Conservation (phyloP, 2,329 filamentous ascomycete genomes). For the Mollisiaceae sp. region DNA sequence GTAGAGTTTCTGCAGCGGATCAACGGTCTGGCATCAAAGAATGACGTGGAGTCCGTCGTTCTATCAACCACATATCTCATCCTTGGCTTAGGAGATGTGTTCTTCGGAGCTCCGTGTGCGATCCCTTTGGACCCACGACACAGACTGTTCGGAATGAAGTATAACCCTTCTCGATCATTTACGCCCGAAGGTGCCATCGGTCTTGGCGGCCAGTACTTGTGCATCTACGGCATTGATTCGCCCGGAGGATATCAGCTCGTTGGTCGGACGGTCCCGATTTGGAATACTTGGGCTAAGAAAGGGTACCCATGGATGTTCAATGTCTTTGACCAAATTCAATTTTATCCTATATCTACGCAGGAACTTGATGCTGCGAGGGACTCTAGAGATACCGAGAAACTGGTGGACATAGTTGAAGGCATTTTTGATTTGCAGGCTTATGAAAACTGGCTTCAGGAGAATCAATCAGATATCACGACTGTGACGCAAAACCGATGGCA, state of each 20-base stretch:
- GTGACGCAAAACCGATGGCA: background rate
- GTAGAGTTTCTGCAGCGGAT: constrained; percentile 1
- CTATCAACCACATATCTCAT: constrained; percentile 16
- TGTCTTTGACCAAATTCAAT: background rate
- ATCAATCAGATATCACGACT: background rate
- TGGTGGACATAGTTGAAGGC: background rate
- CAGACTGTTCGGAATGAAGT: constrained; percentile 18
- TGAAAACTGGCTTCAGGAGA: background rate
- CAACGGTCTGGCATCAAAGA: too few species aligned
- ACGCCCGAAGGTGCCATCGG: constrained; percentile 16
- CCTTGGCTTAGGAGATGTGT: constrained; percentile 15
- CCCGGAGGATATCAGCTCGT: constrained; percentile 16
- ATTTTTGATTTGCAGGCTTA: background rate
- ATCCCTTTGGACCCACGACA: constrained; percentile 15
- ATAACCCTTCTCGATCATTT: constrained; percentile 9
- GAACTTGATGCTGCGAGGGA: background rate
- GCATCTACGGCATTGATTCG: constrained; percentile 20
- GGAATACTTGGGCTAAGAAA: constrained; percentile 6
- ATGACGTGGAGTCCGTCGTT: background rate
- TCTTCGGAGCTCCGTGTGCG: constrained; percentile 19
- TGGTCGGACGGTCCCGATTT: constrained; percentile 16
- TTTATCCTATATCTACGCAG: background rate
- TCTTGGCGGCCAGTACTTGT: constrained; percentile 16
- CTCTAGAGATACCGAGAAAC: background rate
- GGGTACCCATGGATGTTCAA: background rate